Base-by-base conservation (phyloP, 257 asterid genomes). In the Thymus mandschuricus region DNA sequence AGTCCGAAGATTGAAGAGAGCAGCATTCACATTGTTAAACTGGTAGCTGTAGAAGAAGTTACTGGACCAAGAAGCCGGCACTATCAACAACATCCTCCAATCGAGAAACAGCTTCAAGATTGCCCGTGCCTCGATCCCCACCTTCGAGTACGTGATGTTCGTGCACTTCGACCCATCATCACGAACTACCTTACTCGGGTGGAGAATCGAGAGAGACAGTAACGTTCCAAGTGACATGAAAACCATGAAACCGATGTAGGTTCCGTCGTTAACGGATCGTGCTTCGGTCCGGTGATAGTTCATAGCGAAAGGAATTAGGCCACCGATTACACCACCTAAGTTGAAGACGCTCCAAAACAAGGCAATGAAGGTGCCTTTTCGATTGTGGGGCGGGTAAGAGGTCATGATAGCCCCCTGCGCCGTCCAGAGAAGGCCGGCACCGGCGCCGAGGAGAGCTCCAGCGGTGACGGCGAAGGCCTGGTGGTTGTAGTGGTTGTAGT, bases 341-440 rank as follows among this genome's bases (percentile, higher is more conserved):
- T 92, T 92, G 69, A 92, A 92, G 3, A 95, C 89, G 35, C 98
- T 87, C 99, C 99, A 95, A 44, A 95, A 95, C 59, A 92, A 15
- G 41, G 99, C 84, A 21, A 95, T 95, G 76, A 89, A 92, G 10
- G 61, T 80, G 33, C 99, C 99, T 64, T 92, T 95, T 10, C 97
- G 79, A 13, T 79, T 78, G 13, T 84, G 99, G 0, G 99, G 96
- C 0, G 99, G 99, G 52, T 95, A 92, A 0, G 98, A 95, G 0
- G 98, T 95, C 99, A 95, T 92, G 3, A 95, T 95, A 0, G 98
- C 98, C 1, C 98, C 99, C 72, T 95, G 94, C 1, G 98, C 66
- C 2, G 96, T 89, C 99, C 99, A 95, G 5, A 92, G 60, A 35
- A 95, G 91, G 49, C 98, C 99, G 8, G 99, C 99, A 2, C 98